Base-by-base conservation (phyloP, 192 early-diverging fungal genomes). In the Entomortierella lignicola region DNA sequence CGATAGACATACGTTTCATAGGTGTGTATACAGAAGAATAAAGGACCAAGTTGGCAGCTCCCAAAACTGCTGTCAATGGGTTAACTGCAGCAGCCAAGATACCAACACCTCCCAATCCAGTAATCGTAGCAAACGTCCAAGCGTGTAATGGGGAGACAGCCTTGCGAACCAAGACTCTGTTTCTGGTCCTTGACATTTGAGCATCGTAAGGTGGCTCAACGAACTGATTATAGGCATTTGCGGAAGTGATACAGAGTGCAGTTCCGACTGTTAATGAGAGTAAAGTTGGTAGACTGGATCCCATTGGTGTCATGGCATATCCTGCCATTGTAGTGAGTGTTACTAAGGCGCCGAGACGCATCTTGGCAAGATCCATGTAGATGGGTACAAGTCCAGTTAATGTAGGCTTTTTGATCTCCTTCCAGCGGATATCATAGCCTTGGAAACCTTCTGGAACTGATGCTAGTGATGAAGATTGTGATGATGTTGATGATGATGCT, bases 191-290 rank as follows among this genome's bases (percentile, higher is more conserved):
- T 18, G 88, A 83, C 98, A 99, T 99, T 83, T 99, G 98, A 27
- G 96, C 96, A 70, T 99, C 98, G 67, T 96, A 99, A 0, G 98
- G 96, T 26, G 86, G 82, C 73, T 99, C 98, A 29, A 94, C 91
- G 91, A 95, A 98, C 83, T 99, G 98, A 83, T 99, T 99, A 70
- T 98, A 91, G 10, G 94, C 83, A 79, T 99, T 99, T 44, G 98
- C 98, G 32, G 92, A 92, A 5, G 88, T 86, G 13, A 96, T 89
- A 71, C 96, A 98, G 34, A 99, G 85, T 4, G 88, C 87, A 0
- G 96, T 99, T 20, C 97, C 97, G 1, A 87, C 66, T 0, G 94
- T 94, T 23, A 95, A 95, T 60, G 87, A 93, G 13, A 98, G 75
- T 26, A 99, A 80, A 2, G 91, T 91, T 1, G 80, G 47, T 15